Percentiles rank a stretch among this genome's conserved stretches.
phyloP scores from a whole-genome alignment of 352 stramenopile genomes.

The Globisporangium perplexum region DNA sequence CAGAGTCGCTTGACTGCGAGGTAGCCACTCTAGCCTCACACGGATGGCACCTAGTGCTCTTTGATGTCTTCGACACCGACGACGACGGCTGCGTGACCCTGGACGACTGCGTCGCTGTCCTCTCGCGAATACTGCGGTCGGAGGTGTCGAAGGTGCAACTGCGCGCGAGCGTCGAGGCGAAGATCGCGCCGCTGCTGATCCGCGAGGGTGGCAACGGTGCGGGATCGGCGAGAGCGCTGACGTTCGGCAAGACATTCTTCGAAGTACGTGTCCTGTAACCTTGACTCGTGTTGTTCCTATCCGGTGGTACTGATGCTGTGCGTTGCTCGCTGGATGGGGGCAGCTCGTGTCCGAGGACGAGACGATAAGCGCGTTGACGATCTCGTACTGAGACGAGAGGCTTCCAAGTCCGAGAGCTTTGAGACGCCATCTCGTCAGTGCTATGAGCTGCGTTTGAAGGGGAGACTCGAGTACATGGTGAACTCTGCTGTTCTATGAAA shows the following conservation, averaged over 20 bases:
- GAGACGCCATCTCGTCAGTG: too few species aligned
- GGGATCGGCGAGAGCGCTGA: background rate
- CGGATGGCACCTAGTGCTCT: too few species aligned
- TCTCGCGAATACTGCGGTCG: slow-evolving; percentile 12
- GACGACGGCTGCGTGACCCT: slow-evolving; percentile 21
- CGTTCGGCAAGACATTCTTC: slow-evolving; percentile 8
- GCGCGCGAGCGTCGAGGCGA: slow-evolving; percentile 7
- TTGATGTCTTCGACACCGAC: slow-evolving; percentile 34
- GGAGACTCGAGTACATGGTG: too few species aligned
- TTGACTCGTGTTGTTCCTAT: background rate
- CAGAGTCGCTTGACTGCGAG: background rate
- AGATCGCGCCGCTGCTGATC: slow-evolving; percentile 6
- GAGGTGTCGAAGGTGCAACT: background rate
- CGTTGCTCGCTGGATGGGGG: background rate
- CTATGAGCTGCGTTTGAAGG: too few species aligned
- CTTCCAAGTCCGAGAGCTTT: background rate
- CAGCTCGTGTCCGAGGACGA: slow-evolving; percentile 20
- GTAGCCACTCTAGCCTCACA: too few species aligned
- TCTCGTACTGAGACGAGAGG: slow-evolving; percentile 9
- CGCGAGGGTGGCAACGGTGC: background rate
- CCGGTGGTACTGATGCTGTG: too few species aligned
- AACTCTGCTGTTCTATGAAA: too few species aligned
- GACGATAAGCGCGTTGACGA: slow-evolving; percentile 11
- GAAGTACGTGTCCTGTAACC: slow-evolving; percentile 8
- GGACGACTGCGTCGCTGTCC: slow-evolving; percentile 24